phyloP scores from a whole-genome alignment of 768 basidiomycete species.

The Suillus subalutaceus region DNA sequence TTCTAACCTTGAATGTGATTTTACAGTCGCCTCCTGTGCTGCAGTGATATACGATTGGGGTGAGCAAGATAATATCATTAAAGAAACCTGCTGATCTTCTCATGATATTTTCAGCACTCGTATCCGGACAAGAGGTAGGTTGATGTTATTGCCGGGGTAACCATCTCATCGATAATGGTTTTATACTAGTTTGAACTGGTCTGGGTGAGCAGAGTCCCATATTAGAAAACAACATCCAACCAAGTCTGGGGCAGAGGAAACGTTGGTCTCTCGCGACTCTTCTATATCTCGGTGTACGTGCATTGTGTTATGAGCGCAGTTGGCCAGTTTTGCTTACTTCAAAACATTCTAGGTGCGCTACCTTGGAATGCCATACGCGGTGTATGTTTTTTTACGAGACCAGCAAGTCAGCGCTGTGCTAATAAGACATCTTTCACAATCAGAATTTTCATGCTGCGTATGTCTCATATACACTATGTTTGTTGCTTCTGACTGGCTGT shows the following conservation, averaged over 20 bases:
- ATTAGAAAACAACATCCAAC: neutral
- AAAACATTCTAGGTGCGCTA: neutral
- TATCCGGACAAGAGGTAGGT: neutral
- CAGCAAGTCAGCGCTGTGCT: neutral
- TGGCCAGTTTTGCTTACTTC: neutral
- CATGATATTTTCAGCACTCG: neutral
- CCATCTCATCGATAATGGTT: neutral
- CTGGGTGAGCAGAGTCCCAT: neutral
- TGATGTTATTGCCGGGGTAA: neutral
- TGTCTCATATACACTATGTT: neutral
- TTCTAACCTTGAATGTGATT: neutral
- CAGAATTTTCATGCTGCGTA: neutral
- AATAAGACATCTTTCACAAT: neutral
- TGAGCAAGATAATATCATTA: neutral
- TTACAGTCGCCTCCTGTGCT: neutral
- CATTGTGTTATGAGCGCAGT: neutral
- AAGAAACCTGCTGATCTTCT: too few relatives aligned
- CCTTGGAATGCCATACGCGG: neutral
- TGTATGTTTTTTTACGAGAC: neutral
- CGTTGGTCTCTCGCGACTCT: neutral
- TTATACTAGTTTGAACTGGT: conserved; percentile 1
- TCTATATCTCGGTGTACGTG: neutral
- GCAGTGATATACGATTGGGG: conserved; percentile 4
- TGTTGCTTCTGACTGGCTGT: neutral
- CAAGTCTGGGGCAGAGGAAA: neutral